Conservation (phyloP, 805 yeast genomes). For the Huiozyma naganishii region DNA sequence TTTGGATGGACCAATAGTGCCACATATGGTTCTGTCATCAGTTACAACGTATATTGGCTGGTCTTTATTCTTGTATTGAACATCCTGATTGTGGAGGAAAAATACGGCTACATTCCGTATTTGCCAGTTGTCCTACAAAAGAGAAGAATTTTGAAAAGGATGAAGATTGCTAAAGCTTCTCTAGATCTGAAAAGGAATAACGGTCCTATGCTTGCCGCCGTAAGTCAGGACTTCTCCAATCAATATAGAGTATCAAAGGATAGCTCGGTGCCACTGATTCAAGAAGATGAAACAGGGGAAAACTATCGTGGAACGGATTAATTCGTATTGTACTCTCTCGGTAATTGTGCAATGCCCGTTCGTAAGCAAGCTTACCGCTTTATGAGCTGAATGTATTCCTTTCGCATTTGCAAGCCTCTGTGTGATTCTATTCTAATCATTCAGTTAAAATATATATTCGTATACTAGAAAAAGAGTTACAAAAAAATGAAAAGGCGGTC, state of each 20-base stretch:
- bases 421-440: no score
- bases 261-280: constrained; percentile 16
- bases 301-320: neutral
- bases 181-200: constrained; percentile 11
- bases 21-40: constrained; percentile 73
- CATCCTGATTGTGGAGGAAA: constrained; percentile 42
- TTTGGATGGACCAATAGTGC: constrained; percentile 94
- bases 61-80: constrained; percentile 34
- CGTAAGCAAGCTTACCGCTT: no score
- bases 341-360: no score
- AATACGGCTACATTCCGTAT: constrained; percentile 46
- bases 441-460: no score
- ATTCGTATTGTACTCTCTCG: neutral
- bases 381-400: no score
- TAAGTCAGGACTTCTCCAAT: neutral
- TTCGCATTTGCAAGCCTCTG: no score
- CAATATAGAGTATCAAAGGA: constrained; percentile 16
- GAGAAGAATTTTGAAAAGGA: constrained; percentile 36
- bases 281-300: neutral
- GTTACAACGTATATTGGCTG: constrained; percentile 67
- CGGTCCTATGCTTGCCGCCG: neutral
- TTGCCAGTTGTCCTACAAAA: constrained; percentile 55
- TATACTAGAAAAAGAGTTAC: no score
- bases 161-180: constrained; percentile 22
- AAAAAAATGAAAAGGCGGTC: no score